phyloP scores from a whole-genome alignment of 2,329 filamentous ascomycete genomes.

The Trichothecium sympodiale region DNA sequence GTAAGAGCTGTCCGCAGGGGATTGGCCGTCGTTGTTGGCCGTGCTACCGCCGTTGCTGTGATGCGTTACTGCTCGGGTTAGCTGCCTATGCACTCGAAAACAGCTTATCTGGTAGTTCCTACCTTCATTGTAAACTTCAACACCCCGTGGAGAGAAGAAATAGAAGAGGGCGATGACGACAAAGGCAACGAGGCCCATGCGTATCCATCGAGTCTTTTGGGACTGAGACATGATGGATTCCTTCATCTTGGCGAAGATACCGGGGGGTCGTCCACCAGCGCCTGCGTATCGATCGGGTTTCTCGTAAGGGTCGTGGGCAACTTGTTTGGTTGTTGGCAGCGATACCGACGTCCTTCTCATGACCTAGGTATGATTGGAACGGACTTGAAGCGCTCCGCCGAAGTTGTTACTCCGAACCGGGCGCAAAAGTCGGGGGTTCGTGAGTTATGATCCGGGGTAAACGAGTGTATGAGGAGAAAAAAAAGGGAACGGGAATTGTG shows the following conservation, averaged over 20 bases:
- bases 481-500: not conserved
- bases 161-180: constrained; percentile 51
- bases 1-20: constrained; percentile 48
- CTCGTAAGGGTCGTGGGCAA: constrained; percentile 51
- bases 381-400: too few species aligned
- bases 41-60: constrained; percentile 4
- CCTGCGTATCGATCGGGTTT: constrained; percentile 49
- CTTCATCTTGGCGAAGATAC: constrained; percentile 43
- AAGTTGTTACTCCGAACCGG: too few species aligned
- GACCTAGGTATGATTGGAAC: constrained; percentile 4
- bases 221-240: constrained; percentile 50
- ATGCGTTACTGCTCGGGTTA: not conserved
- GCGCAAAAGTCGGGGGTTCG: too few species aligned
- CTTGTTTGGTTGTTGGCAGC: constrained; percentile 46
- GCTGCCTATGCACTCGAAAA: not conserved
- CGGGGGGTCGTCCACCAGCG: constrained; percentile 30
- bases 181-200: constrained; percentile 51
- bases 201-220: constrained; percentile 54
- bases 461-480: not conserved
- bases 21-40: constrained; percentile 32
- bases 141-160: constrained; percentile 49
- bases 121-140: constrained; percentile 41
- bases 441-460: not conserved
- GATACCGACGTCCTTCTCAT: constrained; percentile 59
- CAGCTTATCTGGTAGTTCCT: constrained; percentile 3